Evolutionary conservation across 495 filamentous ascomycete species (phyloP), one percentile per base, ranked within the genome.

Genomic region (Trichoderma asperelloides): DNA sequence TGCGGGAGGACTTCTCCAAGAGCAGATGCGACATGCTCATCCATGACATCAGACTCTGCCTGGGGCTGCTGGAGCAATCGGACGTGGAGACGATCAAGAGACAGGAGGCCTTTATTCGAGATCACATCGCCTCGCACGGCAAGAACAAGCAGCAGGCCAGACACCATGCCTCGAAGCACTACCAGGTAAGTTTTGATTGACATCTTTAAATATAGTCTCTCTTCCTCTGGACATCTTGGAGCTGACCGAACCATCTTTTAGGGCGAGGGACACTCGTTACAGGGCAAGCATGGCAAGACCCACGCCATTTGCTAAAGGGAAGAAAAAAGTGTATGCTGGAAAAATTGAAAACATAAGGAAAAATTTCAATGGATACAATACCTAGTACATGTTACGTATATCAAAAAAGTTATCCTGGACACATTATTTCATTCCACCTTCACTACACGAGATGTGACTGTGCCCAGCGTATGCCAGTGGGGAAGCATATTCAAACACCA

Each of bases 271-370:
- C 92, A 96, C 76, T 90, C 87, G 41, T 76, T 96, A 76, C 91
- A 96, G 82, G 92, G 91, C 4, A 92, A 92, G 85, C 84, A 84
- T 66, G 91, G 91, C 60, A 96, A 96, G 86, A 91, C 92, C 15
- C 92, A 96, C 75, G 87, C 85, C 41, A 81, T 93, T 66, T 96
- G 92, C 78, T 95, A 88, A 69, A 62, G 8, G 62, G 65, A 16
- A 23, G 49, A 6, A 21, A 18, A n/a, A 51, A 18, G n/a, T 51
- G 62, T 15, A 18, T 18, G 27, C 2, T 15, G 55, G 27, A 16
- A 60, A 30, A 27, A 15, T n/a, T 28, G 0, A 60, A 21, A 28
- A n/a, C 7, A 23, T 9, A n/a, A n/a, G 23, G 1, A 51, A 49
- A 15, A 43, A 45, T 18, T 21, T 21, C n/a, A n/a, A 51, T 2